phyloP scores from a whole-genome alignment of 495 filamentous ascomycete genomes.

The Neurospora hispaniola region DNA sequence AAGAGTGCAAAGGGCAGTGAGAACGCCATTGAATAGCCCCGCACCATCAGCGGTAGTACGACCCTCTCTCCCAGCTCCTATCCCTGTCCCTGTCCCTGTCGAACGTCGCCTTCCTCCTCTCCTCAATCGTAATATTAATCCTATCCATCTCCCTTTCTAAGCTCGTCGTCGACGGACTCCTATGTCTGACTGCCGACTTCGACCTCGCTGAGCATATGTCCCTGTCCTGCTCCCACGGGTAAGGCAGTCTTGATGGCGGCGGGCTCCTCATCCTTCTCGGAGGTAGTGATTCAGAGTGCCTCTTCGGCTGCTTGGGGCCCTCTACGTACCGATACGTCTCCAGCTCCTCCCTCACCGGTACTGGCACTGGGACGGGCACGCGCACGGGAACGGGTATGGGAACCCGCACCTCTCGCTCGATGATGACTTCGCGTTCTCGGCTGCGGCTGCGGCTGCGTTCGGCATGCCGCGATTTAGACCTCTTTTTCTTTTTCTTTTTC shows the following conservation, averaged over 20 bases:
- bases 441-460: conserved; percentile 11
- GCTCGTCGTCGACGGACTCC: background rate
- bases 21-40: background rate
- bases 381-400: conserved; percentile 27
- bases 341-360: conserved; percentile 23
- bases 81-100: background rate
- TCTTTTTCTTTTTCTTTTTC: conserved; percentile 2
- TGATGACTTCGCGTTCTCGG: conserved; percentile 33
- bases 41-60: conserved; percentile 1
- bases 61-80: background rate
- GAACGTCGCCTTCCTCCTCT: background rate
- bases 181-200: background rate
- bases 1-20: too few species aligned
- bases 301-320: conserved; percentile 12
- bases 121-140: conserved; percentile 7
- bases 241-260: background rate
- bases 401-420: conserved; percentile 36
- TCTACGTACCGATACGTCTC: conserved; percentile 41
- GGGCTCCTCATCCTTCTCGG: conserved; percentile 2
- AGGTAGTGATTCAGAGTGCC: background rate
- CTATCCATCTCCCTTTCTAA: conserved; percentile 5
- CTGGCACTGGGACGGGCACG: conserved; percentile 18
- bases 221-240: background rate
- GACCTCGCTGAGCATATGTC: background rate
- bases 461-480: conserved; percentile 13